Evolutionary conservation across 495 filamentous ascomycete genomes (phyloP), one percentile per base, ranked within the genome.

Genomic region (Astrocystis sublimbata): DNA sequence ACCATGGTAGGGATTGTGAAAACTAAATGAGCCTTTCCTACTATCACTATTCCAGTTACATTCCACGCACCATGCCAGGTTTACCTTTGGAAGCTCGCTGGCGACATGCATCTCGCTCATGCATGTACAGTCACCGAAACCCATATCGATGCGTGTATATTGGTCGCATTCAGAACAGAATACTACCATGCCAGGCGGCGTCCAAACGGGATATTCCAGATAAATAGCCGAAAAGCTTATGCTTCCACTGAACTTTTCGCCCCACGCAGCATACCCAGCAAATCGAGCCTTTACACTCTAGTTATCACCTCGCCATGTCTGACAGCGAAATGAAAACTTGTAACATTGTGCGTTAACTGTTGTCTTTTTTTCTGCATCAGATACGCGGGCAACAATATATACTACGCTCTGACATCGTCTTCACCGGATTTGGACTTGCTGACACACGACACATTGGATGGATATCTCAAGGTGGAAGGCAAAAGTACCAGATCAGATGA

Each of bases 131-230:
- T 42, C 21, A n/a, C 36, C 35, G 28, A 24, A 23, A 35, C 19
- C n/a, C 7, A 51, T 28, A 45, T 17, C 30, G 10, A 52, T 21
- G n/a, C 28, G 49, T n/a, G 35, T n/a, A 33, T 35, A 52, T 52
- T 35, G 49, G 49, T 28, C 28, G 28, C 8, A 33, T 9, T 23
- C 9, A 13, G 30, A 26, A n/a, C n/a, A n/a, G 47, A 30, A 51
- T 51, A 30, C 6, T 52, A 30, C 49, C 49, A 30, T 52, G 8
- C 49, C 49, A 21, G 23, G 49, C 30, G 35, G 35, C 49, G 33
- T 33, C 49, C 49, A 33, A 52, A 52, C 49, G 19, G n/a, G n/a
- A n/a, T n/a, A n/a, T n/a, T n/a, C n/a, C 15, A 49, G 46, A 26
- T 10, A 52, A 4, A 17, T 52, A 52, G 10, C 49, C 30, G 49